phyloP scores from a whole-genome alignment of 768 basidiomycete genomes.

The Lactifluus volemus region DNA sequence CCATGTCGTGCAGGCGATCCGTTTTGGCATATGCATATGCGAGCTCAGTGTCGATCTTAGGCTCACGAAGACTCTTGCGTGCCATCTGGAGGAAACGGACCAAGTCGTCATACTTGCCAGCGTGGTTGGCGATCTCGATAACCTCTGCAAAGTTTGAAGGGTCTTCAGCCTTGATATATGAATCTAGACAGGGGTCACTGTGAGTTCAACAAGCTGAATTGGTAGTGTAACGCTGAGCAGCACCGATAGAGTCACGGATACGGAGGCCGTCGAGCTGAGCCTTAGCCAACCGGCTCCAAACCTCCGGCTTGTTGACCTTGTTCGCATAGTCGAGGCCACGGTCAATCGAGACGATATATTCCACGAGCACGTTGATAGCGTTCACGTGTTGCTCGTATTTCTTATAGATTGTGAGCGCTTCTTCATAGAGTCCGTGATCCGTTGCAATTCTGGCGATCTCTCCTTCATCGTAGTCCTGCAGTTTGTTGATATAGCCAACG shows the following conservation, averaged over 20 bases:
- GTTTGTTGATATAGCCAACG: constrained; percentile 94
- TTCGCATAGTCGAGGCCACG: constrained; percentile 92
- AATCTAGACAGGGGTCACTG: constrained; percentile 44
- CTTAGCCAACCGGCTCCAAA: constrained; percentile 97
- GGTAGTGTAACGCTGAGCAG: neutral
- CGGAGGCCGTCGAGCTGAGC: constrained; percentile 97
- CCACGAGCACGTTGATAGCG: constrained; percentile 96
- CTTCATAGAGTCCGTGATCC: constrained; percentile 91
- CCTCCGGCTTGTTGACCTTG: constrained; percentile 93
- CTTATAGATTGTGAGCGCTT: constrained; percentile 95
- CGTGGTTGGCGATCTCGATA: constrained; percentile 90
- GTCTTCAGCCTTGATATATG: constrained; percentile 96
- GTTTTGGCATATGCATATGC: constrained; percentile 98
- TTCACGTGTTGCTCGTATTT: constrained; percentile 93
- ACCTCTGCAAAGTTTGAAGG: constrained; percentile 91
- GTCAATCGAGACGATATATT: constrained; percentile 96
- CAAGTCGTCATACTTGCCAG: constrained; percentile 88
- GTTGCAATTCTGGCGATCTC: constrained; percentile 97
- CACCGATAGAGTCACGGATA: constrained; percentile 95
- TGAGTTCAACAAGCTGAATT: neutral
- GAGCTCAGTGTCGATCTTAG: constrained; percentile 95
- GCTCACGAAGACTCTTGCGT: constrained; percentile 91
- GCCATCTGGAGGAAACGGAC: constrained; percentile 99
- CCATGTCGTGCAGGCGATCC: constrained; percentile 97
- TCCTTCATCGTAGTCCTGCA: constrained; percentile 87